phyloP scores from a whole-genome alignment of 495 filamentous ascomycete species.

The Daldinia caldariorum region DNA sequence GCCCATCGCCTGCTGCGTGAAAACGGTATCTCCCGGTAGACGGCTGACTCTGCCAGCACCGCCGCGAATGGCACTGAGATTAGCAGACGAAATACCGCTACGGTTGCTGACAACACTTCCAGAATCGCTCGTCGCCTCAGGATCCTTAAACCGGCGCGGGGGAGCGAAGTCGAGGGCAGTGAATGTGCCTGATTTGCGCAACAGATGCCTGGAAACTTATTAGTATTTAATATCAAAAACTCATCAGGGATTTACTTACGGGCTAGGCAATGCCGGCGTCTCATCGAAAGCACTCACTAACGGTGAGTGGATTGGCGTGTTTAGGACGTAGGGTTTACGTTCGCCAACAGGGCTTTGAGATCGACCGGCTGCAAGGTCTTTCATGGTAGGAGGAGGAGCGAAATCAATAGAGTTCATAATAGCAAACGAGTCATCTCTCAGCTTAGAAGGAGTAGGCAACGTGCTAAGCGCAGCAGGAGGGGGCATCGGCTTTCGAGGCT shows the following conservation, averaged over 20 bases:
- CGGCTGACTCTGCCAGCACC: constrained; percentile 92
- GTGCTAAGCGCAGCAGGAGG: constrained; percentile 78
- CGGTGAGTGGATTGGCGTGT: constrained; percentile 75
- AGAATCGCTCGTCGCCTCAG: constrained; percentile 78
- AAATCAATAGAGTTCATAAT: constrained; percentile 78
- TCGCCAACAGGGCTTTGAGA: constrained; percentile 85
- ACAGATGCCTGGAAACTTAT: constrained; percentile 67
- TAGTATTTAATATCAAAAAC: constrained; percentile 16
- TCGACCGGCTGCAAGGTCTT: constrained; percentile 74
- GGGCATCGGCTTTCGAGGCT: constrained; percentile 69
- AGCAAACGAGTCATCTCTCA: constrained; percentile 84
- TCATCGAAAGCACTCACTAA: constrained; percentile 88
- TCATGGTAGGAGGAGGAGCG: constrained; percentile 78
- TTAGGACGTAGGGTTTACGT: constrained; percentile 74
- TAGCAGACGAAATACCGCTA: constrained; percentile 77
- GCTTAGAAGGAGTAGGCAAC: constrained; percentile 85
- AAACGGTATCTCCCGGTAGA: constrained; percentile 83
- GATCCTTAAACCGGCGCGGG: constrained; percentile 81
- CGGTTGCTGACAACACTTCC: constrained; percentile 89
- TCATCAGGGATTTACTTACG: constrained; percentile 69
- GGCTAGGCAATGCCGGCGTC: constrained; percentile 83
- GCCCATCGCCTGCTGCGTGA: constrained; percentile 77
- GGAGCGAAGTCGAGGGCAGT: constrained; percentile 96
- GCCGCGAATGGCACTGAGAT: constrained; percentile 79
- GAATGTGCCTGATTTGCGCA: constrained; percentile 90